Conservation (phyloP, 495 filamentous ascomycete species). For the Melanomma pulvis-pyrius region DNA sequence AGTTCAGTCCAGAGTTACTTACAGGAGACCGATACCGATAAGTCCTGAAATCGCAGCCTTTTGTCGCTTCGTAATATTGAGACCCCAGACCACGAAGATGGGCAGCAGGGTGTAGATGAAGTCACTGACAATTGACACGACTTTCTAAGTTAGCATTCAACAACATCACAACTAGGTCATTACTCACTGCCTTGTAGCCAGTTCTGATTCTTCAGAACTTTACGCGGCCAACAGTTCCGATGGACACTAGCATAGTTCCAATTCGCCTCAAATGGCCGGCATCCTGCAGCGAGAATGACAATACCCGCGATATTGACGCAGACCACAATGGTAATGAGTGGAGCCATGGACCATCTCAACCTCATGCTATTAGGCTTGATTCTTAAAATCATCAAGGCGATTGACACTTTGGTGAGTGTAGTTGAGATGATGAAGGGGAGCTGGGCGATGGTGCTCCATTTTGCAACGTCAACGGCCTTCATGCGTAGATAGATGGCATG, state of each 20-base stretch:
- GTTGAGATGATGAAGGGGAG: constrained; percentile 24
- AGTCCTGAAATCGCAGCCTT: constrained; percentile 9
- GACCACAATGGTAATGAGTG: constrained; percentile 7
- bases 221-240: constrained; percentile 1
- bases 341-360: constrained; percentile 12
- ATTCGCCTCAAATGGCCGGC: constrained; percentile 8
- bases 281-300: constrained; percentile 8
- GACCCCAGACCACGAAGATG: constrained; percentile 11
- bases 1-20: background rate
- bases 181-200: constrained; percentile 3
- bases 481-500: constrained; percentile 8
- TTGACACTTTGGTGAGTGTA: constrained; percentile 15
- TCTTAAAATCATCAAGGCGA: constrained; percentile 16
- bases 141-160: background rate
- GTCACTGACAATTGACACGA: constrained; percentile 14
- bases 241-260: constrained; percentile 6
- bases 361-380: constrained; percentile 7
- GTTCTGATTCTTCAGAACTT: constrained; percentile 14
- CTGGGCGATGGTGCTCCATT: constrained; percentile 16
- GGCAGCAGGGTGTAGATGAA: constrained; percentile 8
- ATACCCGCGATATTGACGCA: constrained; percentile 2
- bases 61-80: constrained; percentile 10
- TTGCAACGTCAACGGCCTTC: constrained; percentile 12
- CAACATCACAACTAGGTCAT: too few relatives aligned
- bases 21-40: constrained; percentile 8